Base-by-base conservation (phyloP, 2,329 filamentous ascomycete genomes). In the Sarocladiaceae sp. region DNA sequence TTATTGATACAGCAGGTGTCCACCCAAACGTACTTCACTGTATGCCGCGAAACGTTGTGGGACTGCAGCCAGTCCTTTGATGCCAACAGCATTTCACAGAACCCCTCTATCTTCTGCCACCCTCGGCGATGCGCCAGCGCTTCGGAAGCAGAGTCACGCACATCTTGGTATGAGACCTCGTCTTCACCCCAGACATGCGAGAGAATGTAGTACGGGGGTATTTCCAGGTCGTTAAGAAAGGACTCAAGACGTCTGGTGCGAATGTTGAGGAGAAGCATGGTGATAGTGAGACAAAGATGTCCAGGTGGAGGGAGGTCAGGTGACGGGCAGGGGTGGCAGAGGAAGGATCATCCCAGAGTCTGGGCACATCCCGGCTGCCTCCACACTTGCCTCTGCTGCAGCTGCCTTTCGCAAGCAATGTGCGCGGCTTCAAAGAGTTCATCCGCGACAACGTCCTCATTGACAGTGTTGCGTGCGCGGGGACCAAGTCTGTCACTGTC, bases 171-270 rank as follows among this genome's bases (percentile, higher is more conserved):
- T 4, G 54, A 54, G 1, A 67, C 58, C 47, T 70, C 65, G 1
- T 62, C 60, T 1, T 58, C 51, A 6, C 56, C 61, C 66, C 68
- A 70, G 0, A 63, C 67, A 44, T 70, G 67, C 2, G 66, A 70
- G 1, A 71, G 58, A 22, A 70, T 69, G 8, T 61, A 65, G 50
- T 69, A 71, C 0, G 52, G 53, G 5, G 59, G 59, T 2, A 33
- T 33, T 15, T 50, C 33, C 20, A 50, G 12, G 20, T 35, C 13
- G 10, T 52, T 39, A 40, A 52, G 53, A 20, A 57, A 53, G 46
- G 60, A 60, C 8, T 60, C 54, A 15, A 33, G 42, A 8, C 29
- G 29, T 33, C 29, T 8, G 29, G 59, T 61, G 12, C 44, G 22
- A 4, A 56, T 55, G 53, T 62, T 61, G 39, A 63, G 58, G 51